Conservation (phyloP, 306 rosid genomes). For the Dicorynia guianensis region DNA sequence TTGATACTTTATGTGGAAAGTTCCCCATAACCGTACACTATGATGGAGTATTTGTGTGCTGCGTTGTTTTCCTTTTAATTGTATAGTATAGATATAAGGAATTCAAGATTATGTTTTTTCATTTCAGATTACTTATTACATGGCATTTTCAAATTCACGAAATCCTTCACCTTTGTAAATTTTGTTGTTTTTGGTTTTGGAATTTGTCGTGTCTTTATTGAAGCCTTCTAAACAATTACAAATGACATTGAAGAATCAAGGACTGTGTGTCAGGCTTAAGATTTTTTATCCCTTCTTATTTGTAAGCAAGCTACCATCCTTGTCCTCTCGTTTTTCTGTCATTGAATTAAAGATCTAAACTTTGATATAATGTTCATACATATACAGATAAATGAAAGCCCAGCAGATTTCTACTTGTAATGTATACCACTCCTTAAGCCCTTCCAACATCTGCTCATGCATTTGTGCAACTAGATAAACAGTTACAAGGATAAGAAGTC, state of each 20-base stretch:
- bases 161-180: conserved; percentile 9
- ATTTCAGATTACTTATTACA: conserved; percentile 6
- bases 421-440: no score
- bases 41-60: not conserved
- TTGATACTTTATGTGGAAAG: conserved; percentile 10
- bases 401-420: no score
- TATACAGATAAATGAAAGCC: no score
- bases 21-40: not conserved
- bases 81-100: conserved; percentile 19
- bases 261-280: not conserved
- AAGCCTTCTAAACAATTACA: not conserved
- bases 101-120: not conserved
- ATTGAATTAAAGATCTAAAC: no score
- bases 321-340: no score
- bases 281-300: not conserved
- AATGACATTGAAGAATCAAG: not conserved
- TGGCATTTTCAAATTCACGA: conserved; percentile 6
- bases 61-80: conserved; percentile 19
- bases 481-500: no score
- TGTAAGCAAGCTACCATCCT: not conserved
- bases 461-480: no score
- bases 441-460: no score
- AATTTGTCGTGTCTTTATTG: not conserved
- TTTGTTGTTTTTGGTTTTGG: conserved; percentile 3
- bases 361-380: no score